Conservation (phyloP, 2,329 filamentous ascomycete species). For the Coccinonectria pachysandricola region DNA sequence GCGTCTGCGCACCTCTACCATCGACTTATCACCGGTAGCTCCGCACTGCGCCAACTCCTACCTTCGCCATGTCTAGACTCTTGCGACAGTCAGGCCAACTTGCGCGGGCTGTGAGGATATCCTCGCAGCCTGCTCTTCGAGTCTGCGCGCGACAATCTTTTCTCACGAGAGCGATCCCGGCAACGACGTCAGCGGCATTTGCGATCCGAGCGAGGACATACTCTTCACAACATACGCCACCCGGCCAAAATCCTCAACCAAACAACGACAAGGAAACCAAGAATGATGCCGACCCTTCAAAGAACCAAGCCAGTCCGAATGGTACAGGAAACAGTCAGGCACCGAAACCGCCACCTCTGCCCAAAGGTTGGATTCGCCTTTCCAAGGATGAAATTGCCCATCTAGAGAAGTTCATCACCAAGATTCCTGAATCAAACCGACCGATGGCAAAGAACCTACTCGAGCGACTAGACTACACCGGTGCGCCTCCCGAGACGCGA, state of each 20-base stretch:
- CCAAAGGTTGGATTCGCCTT: slow-evolving; percentile 37
- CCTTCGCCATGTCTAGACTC: slow-evolving; percentile 50
- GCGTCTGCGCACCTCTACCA: slow-evolving; percentile 10
- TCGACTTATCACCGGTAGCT: slow-evolving; percentile 22
- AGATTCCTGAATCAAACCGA: slow-evolving; percentile 52
- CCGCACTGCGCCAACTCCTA: slow-evolving; percentile 23
- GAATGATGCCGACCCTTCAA: no score
- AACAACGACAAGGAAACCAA: slow-evolving; percentile 18
- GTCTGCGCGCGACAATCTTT: slow-evolving; percentile 29
- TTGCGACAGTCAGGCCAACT: slow-evolving; percentile 57
- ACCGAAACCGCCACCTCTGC: slow-evolving; percentile 25
- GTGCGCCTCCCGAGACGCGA: slow-evolving; percentile 58
- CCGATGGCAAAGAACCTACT: slow-evolving; percentile 49
- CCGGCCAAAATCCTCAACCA: slow-evolving; percentile 24
- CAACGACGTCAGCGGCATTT: slow-evolving; percentile 17
- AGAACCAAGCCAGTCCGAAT: no score
- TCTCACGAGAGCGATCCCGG: slow-evolving; percentile 20
- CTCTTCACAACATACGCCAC: slow-evolving; percentile 28
- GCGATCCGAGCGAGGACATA: slow-evolving; percentile 26
- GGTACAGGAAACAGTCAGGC: no score
- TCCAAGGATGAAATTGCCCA: slow-evolving; percentile 37
- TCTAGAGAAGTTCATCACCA: slow-evolving; percentile 49
- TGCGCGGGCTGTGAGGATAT: slow-evolving; percentile 49
- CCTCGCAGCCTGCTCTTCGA: slow-evolving; percentile 41
- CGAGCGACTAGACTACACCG: slow-evolving; percentile 53